Conservation (phyloP, 2,329 filamentous ascomycete species). For the Trichoderma cornu-damae region DNA sequence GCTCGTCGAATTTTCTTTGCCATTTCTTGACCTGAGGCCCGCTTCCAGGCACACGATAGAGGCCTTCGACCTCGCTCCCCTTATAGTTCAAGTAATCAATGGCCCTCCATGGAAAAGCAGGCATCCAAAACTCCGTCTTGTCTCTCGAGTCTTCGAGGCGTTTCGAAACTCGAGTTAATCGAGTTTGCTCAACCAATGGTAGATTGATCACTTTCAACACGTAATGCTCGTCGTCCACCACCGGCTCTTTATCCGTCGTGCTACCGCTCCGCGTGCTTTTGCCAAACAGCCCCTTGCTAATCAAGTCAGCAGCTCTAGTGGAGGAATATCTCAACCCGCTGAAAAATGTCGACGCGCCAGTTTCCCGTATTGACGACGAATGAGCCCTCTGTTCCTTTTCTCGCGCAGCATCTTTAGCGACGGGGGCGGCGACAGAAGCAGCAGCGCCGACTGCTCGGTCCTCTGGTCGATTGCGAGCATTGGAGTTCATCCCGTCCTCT, state of each 20-base stretch:
- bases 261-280: conserved; percentile 70
- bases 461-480: conserved; percentile 64
- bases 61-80: conserved; percentile 84
- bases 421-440: too few relatives aligned
- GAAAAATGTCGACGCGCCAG: conserved; percentile 60
- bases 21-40: conserved; percentile 88
- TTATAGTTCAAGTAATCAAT: conserved; percentile 97
- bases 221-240: conserved; percentile 77
- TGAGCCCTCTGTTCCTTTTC: conserved; percentile 45
- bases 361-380: conserved; percentile 55
- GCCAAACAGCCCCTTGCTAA: conserved; percentile 77
- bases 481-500: conserved; percentile 62
- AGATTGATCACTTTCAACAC: conserved; percentile 78
- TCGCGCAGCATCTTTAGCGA: conserved; percentile 40
- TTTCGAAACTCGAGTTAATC: conserved; percentile 87
- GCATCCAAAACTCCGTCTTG: conserved; percentile 99
- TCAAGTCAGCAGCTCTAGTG: conserved; percentile 70
- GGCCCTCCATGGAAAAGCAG: conserved; percentile 86
- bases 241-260: conserved; percentile 58
- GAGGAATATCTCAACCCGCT: conserved; percentile 68
- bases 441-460: conserved; percentile 50
- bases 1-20: conserved; percentile 84
- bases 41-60: conserved; percentile 89
- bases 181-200: conserved; percentile 80
- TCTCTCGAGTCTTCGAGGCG: conserved; percentile 80